Evolutionary conservation across 495 filamentous ascomycete species (phyloP).

Genomic region (Aspergillus ostianus): DNA sequence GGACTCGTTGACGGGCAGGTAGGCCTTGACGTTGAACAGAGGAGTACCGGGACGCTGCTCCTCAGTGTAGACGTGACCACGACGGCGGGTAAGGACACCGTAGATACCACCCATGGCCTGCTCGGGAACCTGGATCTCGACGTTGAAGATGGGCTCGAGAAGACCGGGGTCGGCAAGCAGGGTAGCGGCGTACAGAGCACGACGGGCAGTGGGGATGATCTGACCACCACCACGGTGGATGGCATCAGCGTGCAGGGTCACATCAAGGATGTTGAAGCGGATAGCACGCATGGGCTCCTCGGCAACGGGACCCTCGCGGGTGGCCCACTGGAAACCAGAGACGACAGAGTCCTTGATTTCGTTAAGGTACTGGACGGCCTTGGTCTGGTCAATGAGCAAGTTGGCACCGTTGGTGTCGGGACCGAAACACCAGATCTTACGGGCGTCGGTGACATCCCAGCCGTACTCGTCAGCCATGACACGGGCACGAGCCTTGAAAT

Average conservation of each 20-base stretch:
- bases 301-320: constrained; percentile 92
- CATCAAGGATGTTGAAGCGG: constrained; percentile 99
- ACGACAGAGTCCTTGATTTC: constrained; percentile 99
- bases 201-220: constrained; percentile 96
- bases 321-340: constrained; percentile 99
- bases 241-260: constrained; percentile 98
- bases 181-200: constrained; percentile 90
- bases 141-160: constrained; percentile 96
- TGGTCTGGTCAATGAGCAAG: constrained; percentile 98
- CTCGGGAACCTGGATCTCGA: constrained; percentile 99
- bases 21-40: constrained; percentile 99
- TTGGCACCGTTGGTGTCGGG: constrained; percentile 98
- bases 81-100: constrained; percentile 94
- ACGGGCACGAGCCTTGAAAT: constrained; percentile 99
- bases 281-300: constrained; percentile 97
- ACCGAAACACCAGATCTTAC: constrained; percentile 99
- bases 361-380: constrained; percentile 99
- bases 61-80: constrained; percentile 99
- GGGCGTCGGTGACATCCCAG: constrained; percentile 99
- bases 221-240: constrained; percentile 99
- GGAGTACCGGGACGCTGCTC: constrained; percentile 98
- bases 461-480: constrained; percentile 93
- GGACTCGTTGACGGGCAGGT: constrained; percentile 98
- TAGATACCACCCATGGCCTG: constrained; percentile 99
- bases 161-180: constrained; percentile 89